phyloP scores from a whole-genome alignment of 768 basidiomycete species.

The Tylopilus balloui region DNA sequence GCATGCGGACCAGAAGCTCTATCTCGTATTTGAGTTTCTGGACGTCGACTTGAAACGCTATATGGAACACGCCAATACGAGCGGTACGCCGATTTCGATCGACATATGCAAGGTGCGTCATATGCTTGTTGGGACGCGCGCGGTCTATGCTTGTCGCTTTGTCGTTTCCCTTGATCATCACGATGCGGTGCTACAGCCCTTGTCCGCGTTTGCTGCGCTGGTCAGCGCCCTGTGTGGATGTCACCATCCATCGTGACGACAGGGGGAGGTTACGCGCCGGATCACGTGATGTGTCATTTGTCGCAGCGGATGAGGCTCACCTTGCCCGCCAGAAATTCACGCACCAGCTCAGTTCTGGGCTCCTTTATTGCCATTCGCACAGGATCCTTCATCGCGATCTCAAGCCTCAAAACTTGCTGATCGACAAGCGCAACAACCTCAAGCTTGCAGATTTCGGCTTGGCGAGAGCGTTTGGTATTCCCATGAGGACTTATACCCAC shows the following conservation, averaged over 20 bases:
- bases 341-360: constrained; percentile 84
- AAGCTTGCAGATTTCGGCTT: constrained; percentile 97
- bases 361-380: constrained; percentile 93
- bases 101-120: constrained; percentile 75
- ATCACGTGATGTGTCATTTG: constrained; percentile 29
- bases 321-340: constrained; percentile 80
- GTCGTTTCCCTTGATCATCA: constrained; percentile 9
- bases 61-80: constrained; percentile 83
- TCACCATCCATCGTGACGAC: constrained; percentile 21
- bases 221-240: constrained; percentile 10
- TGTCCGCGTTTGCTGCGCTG: not conserved
- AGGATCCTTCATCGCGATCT: constrained; percentile 96
- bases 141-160: not conserved
- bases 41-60: constrained; percentile 96
- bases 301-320: too few species aligned
- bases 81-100: constrained; percentile 64
- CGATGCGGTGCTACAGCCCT: not conserved
- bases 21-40: constrained; percentile 96
- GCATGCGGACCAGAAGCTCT: constrained; percentile 94
- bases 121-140: not conserved
- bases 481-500: constrained; percentile 98
- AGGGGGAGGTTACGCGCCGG: constrained; percentile 25
- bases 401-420: constrained; percentile 94
- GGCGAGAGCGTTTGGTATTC: constrained; percentile 96
- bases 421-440: constrained; percentile 83